Evolutionary conservation across 2,329 filamentous ascomycete genomes (phyloP).

Genomic region (Fusarium verrucosum): DNA sequence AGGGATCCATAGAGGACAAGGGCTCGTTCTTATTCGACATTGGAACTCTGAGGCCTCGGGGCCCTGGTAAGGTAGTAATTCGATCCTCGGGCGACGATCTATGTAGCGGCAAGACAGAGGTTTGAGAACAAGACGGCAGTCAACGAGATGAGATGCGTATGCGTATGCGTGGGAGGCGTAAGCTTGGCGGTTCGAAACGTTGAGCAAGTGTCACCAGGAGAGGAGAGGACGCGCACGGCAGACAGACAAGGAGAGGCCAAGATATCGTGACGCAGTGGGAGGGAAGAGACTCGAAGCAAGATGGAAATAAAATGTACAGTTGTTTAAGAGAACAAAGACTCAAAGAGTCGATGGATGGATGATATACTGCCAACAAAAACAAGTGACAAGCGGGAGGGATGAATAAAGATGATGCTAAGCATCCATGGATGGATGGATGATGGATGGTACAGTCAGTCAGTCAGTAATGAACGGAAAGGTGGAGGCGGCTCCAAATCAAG

Average conservation of each 20-base stretch:
- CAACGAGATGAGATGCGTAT: background rate
- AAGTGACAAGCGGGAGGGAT: background rate
- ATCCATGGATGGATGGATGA: background rate
- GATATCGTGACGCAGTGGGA: conserved; percentile 10
- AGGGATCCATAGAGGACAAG: conserved; percentile 54
- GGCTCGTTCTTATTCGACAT: conserved; percentile 46
- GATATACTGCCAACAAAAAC: conserved; percentile 11
- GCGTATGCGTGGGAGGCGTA: background rate
- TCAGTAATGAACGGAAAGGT: conserved; percentile 11
- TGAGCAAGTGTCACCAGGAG: conserved; percentile 21
- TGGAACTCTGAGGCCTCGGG: conserved; percentile 28
- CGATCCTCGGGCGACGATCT: conserved; percentile 1
- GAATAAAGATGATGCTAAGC: conserved; percentile 23
- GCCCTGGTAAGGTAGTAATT: conserved; percentile 31
- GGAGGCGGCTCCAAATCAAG: conserved; percentile 23
- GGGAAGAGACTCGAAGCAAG: background rate
- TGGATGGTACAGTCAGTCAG: too few species aligned
- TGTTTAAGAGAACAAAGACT: background rate
- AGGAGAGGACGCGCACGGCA: conserved; percentile 26
- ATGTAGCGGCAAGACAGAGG: background rate
- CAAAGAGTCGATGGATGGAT: background rate
- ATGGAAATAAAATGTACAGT: background rate
- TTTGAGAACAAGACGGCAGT: conserved; percentile 1
- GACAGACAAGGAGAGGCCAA: conserved; percentile 2
- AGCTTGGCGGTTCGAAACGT: conserved; percentile 7